Evolutionary conservation across 2,329 filamentous ascomycete genomes (phyloP), one percentile per base, ranked within the genome.

Genomic region (Colletotrichum eremochloae): DNA sequence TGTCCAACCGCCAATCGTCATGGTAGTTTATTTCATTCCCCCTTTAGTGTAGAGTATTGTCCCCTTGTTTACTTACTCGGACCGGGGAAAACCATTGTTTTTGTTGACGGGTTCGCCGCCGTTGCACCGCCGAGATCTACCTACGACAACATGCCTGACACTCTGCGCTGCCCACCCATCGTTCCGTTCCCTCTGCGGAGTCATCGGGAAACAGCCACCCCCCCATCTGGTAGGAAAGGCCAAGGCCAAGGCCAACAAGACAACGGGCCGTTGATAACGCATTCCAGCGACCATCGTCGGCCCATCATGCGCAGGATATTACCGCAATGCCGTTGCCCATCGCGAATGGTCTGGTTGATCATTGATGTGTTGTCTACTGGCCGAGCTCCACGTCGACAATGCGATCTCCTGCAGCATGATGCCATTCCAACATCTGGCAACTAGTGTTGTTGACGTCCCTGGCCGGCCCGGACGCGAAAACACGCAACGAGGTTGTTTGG

Each of bases 61-160:
- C 62, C 36, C 18, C 40, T 69, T 72, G 66, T 72, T 72, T 72
- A 72, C 69, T 69, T 69, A 72, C 69, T 69, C 65, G 68, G 66
- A 61, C 60, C 63, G 64, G 46, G 40, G 6, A 20, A 60, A 52
- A 38, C 48, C 46, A 55, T 69, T 69, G 69, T 72, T 72, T 72
- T 61, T 69, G 69, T 72, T 69, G 69, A 72, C 66, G 66, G 66
- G 46, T 69, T 68, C 53, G 66, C 65, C 53, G 66, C 69, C 66
- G 53, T 64, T 60, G 48, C 24, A 53, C 44, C 52, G 24, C 36
- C 44, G 20, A 46, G 15, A 42, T 42, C 44, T 67, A n/a, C 6
- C 15, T 20, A 31, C 38, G 33, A 11, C 36, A 40, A 31, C 38
- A n/a, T n/a, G 53, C 53, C 42, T 33, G 42, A 24, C 20, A 1